Evolutionary conservation across 352 stramenopile genomes (phyloP).

Genomic region (Pythium myriotylum): DNA sequence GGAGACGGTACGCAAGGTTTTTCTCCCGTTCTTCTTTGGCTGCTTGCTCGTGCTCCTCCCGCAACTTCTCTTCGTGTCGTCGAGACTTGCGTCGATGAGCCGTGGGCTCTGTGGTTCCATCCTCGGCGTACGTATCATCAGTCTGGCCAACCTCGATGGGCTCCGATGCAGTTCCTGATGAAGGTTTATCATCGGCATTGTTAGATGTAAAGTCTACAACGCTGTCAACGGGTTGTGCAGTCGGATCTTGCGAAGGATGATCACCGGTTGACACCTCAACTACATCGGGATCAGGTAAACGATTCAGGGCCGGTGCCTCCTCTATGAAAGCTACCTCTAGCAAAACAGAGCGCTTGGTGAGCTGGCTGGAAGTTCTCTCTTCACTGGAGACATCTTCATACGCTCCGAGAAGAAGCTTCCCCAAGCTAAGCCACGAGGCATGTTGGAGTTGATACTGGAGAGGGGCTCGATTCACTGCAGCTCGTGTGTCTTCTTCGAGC

Average conservation of each 20-base stretch:
- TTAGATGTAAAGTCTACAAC: slow-evolving; percentile 10
- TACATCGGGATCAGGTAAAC: neutral
- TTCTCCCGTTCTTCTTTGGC: slow-evolving; percentile 64
- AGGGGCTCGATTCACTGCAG: slow-evolving; percentile 2
- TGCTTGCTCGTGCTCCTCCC: slow-evolving; percentile 68
- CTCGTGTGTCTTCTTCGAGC: neutral
- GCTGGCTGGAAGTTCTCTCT: neutral
- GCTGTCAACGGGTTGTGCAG: neutral
- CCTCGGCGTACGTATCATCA: slow-evolving; percentile 14
- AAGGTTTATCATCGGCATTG: neutral
- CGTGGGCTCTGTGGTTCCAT: slow-evolving; percentile 29
- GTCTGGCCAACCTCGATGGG: slow-evolving; percentile 22
- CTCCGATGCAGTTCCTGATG: neutral
- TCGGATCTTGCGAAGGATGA: neutral
- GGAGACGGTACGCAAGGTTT: slow-evolving; percentile 55
- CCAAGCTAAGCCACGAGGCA: slow-evolving; percentile 52
- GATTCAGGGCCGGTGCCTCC: neutral
- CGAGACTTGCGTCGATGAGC: slow-evolving; percentile 60
- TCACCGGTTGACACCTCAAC: neutral
- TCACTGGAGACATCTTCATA: slow-evolving; percentile 61
- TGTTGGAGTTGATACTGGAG: slow-evolving; percentile 47
- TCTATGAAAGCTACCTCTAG: slow-evolving; percentile 20
- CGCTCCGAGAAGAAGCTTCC: slow-evolving; percentile 61
- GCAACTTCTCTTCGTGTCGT: slow-evolving; percentile 62
- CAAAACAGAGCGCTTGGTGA: slow-evolving; percentile 1